Conservation (phyloP, 176 grass and related monocot genomes). For the Luzula sylvatica region DNA sequence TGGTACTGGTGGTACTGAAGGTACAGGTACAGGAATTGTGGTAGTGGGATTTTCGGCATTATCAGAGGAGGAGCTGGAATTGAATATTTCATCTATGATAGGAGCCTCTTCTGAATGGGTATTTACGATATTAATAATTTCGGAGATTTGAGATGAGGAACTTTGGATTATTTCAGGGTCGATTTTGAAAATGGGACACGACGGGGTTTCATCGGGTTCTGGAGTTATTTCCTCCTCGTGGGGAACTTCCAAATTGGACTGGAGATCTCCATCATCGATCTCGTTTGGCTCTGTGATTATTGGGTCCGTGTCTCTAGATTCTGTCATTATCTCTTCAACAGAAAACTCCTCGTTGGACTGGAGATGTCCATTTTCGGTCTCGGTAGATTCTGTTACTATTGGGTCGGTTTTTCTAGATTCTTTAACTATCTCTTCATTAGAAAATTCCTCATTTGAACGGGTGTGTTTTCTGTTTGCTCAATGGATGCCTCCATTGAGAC, state of each 20-base stretch:
- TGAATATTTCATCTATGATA: conserved; percentile 39
- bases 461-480: too few species aligned
- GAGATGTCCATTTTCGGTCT: not conserved
- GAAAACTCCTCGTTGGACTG: not conserved
- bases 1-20: conserved; percentile 19
- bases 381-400: not conserved
- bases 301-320: conserved; percentile 3
- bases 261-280: not conserved
- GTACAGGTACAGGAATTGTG: conserved; percentile 17
- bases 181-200: not conserved
- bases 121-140: too few species aligned
- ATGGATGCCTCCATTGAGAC: too few species aligned
- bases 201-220: not conserved
- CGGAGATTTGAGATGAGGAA: too few species aligned
- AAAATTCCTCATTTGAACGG: too few species aligned
- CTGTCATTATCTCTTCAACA: not conserved
- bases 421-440: too few species aligned
- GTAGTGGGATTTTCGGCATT: conserved; percentile 33
- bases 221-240: not conserved
- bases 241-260: not conserved
- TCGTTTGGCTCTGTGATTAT: not conserved
- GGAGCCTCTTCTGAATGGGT: conserved; percentile 32
- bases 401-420: not conserved
- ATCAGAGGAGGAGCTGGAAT: conserved; percentile 25
- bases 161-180: too few species aligned